Evolutionary conservation across 1,284 basidiomycete genomes (phyloP), one percentile per base, ranked within the genome.

Genomic region (Ceratobasidium sp.): DNA sequence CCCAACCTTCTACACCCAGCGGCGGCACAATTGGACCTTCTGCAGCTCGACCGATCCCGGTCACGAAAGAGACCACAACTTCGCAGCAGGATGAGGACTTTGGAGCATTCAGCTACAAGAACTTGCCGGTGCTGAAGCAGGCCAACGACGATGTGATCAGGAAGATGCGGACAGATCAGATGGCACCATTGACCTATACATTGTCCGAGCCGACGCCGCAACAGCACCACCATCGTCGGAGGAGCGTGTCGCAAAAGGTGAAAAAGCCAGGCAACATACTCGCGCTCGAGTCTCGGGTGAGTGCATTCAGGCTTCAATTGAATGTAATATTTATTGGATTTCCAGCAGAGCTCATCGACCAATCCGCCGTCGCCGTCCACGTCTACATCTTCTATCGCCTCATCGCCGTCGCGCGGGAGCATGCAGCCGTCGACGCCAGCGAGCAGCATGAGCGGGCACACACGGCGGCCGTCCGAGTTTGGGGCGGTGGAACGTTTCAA

Each of bases 131-230:
- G 11, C 84, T 99, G 79, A 99, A 99, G 83, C 95, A 98, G 81
- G 95, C 95, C 25, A 99, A 99, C 80, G 97, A 99, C 81, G 96
- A 99, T 79, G 91, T 99, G 76, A 97, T 99, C 77, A 89, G 94
- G 73, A 96, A 97, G 82, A 86, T 99, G 79, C 79, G 90, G 82
- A 92, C 91, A 0, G 92, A 93, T 76, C 91, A 92, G 77, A 85
- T 92, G 82, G 82, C 84, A 0, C 89, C 92, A 25, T 83, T 93
- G 64, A 81, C 86, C 0, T 91, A 92, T 77, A 84, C 92, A 8
- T 82, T 93, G 70, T 85, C 88, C 3, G 91, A 93, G 77, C 85
- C 89, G 3, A 78, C 81, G 11, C 82, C 82, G 64, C 79, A 84
- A 18, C 66, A 69, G 33, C 59, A 73, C n/a, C 87, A 88, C 78